Evolutionary conservation across 352 stramenopile genomes (phyloP).

Genomic region (Plasmopara muralis): DNA sequence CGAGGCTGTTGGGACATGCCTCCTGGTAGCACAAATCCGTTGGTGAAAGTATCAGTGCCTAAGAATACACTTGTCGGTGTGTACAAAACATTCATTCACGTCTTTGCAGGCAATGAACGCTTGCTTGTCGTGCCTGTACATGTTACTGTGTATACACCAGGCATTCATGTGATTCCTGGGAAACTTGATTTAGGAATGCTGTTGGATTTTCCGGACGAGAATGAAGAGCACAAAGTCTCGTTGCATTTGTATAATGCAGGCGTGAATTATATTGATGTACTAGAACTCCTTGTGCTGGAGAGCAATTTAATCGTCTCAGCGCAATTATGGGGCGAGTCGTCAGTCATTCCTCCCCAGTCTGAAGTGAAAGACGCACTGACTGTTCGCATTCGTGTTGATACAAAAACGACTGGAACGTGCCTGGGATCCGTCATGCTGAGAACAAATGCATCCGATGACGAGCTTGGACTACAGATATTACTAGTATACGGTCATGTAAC

Average conservation of each 20-base stretch:
- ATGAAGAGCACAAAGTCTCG: slow-evolving; percentile 21
- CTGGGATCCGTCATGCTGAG: slow-evolving; percentile 28
- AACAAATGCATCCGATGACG: slow-evolving; percentile 32
- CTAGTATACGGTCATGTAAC: slow-evolving; percentile 24
- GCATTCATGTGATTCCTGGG: slow-evolving; percentile 32
- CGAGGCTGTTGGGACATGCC: slow-evolving; percentile 37
- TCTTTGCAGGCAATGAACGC: slow-evolving; percentile 11
- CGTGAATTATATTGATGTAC: slow-evolving; percentile 30
- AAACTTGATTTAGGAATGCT: slow-evolving; percentile 34
- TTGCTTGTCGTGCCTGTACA: slow-evolving; percentile 32
- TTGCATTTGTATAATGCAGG: slow-evolving; percentile 41
- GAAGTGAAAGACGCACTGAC: slow-evolving; percentile 28
- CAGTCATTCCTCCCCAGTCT: slow-evolving; percentile 31
- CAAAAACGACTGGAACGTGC: slow-evolving; percentile 9
- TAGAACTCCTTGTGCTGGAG: slow-evolving; percentile 26
- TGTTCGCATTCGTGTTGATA: slow-evolving; percentile 24
- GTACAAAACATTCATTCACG: slow-evolving; percentile 35
- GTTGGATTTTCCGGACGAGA: slow-evolving; percentile 14
- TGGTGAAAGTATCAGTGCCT: slow-evolving; percentile 34
- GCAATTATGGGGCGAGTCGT: slow-evolving; percentile 22
- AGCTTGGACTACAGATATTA: slow-evolving; percentile 19
- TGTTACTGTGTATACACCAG: slow-evolving; percentile 30
- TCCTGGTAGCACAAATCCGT: slow-evolving; percentile 20
- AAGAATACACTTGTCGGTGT: slow-evolving; percentile 13
- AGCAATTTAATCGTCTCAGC: slow-evolving; percentile 27